Conservation (phyloP, 805 yeast genomes). For the Millerago galiae region DNA sequence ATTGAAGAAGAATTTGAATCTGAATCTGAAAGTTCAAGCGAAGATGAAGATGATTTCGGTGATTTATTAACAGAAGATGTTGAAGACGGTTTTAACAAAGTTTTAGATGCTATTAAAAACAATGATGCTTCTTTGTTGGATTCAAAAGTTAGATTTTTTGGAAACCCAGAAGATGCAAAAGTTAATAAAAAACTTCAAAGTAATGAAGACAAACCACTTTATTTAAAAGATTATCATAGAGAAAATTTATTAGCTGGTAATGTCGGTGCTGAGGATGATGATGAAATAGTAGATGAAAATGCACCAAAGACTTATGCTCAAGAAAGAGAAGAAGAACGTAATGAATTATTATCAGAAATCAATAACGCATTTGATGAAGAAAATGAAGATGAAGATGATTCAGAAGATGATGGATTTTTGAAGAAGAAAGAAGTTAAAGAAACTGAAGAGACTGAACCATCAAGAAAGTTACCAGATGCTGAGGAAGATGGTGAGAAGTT, state of each 20-base stretch:
- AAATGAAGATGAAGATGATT: slow-evolving; percentile 35
- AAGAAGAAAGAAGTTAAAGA: slow-evolving; percentile 45
- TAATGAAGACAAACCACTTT: slow-evolving; percentile 59
- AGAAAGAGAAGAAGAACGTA: slow-evolving; percentile 71
- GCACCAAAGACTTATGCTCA: slow-evolving; percentile 60
- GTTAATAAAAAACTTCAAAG: slow-evolving; percentile 24
- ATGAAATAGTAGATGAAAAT: slow-evolving; percentile 43
- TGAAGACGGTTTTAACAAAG: slow-evolving; percentile 70
- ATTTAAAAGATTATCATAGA: slow-evolving; percentile 89
- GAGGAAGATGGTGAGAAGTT: slow-evolving; percentile 57
- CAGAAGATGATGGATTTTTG: slow-evolving; percentile 42
- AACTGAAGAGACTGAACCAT: slow-evolving; percentile 21
- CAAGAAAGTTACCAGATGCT: slow-evolving; percentile 56
- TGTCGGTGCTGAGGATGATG: slow-evolving; percentile 44
- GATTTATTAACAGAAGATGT: slow-evolving; percentile 82
- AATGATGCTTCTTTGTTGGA: slow-evolving; percentile 65
- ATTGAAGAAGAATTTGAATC: slow-evolving; percentile 29
- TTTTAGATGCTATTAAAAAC: slow-evolving; percentile 59
- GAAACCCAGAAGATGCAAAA: slow-evolving; percentile 42
- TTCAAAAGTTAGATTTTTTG: slow-evolving; percentile 67
- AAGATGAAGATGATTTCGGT: slow-evolving; percentile 89
- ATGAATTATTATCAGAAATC: slow-evolving; percentile 69
- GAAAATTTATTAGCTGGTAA: slow-evolving; percentile 65
- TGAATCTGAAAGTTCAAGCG: slow-evolving; percentile 35
- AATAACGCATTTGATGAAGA: slow-evolving; percentile 55